phyloP scores from a whole-genome alignment of 2,329 filamentous ascomycete species.

The Alternaria metachromatica region DNA sequence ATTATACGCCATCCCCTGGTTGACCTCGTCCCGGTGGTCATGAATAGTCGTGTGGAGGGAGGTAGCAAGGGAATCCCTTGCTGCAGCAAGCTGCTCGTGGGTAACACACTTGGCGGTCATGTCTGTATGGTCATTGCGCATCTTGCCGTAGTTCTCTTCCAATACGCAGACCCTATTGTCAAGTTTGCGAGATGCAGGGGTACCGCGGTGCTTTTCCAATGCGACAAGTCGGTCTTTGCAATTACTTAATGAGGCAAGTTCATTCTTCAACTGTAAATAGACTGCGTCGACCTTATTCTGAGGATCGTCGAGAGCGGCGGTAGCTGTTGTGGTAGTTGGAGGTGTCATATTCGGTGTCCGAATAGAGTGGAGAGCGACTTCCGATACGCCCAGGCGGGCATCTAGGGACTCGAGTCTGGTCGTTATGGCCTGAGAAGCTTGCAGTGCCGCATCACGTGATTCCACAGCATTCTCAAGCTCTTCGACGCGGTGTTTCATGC shows the following conservation, averaged over 20 bases:
- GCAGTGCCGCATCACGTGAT: background rate
- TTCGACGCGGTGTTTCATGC: background rate
- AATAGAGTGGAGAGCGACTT: background rate
- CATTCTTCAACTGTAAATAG: background rate
- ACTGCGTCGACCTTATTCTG: background rate
- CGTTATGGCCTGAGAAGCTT: background rate
- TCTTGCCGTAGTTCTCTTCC: background rate
- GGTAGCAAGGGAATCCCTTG: fast-evolving
- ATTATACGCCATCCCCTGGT: background rate
- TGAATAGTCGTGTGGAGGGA: background rate
- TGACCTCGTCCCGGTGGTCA: background rate
- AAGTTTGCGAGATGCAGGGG: background rate
- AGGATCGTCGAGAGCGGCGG: background rate
- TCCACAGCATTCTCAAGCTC: background rate
- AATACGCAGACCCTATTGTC: background rate
- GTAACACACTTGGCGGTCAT: background rate
- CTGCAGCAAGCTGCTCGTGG: background rate
- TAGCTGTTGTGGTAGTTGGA: background rate
- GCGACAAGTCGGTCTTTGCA: background rate
- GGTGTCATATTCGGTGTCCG: fast-evolving
- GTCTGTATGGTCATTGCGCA: background rate
- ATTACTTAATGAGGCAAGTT: background rate
- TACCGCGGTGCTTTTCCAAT: background rate
- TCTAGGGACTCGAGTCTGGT: background rate
- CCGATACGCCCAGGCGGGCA: background rate